Evolutionary conservation across 495 filamentous ascomycete genomes (phyloP).

Genomic region (Talaromyces trachyspermus): DNA sequence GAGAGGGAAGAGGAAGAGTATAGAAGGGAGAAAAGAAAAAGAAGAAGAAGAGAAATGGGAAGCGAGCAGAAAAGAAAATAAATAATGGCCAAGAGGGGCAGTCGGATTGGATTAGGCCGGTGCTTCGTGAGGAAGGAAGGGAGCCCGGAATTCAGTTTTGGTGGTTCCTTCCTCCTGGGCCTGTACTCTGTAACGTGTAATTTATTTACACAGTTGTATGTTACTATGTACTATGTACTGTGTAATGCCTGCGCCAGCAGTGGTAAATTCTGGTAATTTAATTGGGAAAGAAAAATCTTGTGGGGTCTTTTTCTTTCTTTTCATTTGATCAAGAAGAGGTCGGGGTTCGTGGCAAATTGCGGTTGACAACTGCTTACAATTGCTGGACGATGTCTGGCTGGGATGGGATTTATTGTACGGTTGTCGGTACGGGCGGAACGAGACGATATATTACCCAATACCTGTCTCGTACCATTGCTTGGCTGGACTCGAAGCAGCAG

Average conservation of each 20-base stretch:
- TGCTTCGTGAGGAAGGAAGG: background rate
- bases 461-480: background rate
- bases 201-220: no score
- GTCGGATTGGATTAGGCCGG: background rate
- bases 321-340: background rate
- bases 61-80: conserved; percentile 3
- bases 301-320: no score
- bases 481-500: no score
- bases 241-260: no score
- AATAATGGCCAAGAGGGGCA: conserved; percentile 5
- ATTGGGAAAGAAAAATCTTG: background rate
- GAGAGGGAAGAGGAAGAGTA: background rate
- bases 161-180: no score
- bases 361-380: conserved; percentile 1
- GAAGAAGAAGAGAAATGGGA: background rate
- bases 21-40: background rate
- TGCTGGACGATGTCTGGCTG: background rate
- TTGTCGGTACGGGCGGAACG: conserved; percentile 1
- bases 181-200: background rate
- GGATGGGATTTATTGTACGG: background rate
- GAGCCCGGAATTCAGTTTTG: no score
- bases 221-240: no score
- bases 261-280: background rate
- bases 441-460: background rate
- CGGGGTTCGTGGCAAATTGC: background rate